phyloP scores from a whole-genome alignment of 345 rosid species.

The Linum trigynum region DNA sequence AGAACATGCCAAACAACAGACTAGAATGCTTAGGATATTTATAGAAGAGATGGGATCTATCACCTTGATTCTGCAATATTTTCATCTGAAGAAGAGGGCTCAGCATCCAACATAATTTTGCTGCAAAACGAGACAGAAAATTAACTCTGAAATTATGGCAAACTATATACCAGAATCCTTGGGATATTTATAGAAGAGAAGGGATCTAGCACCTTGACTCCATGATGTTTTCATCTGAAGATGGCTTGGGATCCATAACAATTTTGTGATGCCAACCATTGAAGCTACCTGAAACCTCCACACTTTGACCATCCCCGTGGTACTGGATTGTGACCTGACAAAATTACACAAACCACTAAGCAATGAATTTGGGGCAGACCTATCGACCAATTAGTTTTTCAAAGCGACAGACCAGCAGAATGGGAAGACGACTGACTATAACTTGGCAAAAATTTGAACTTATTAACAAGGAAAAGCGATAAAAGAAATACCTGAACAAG shows the following conservation, averaged over 20 bases:
- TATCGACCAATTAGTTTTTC: neutral
- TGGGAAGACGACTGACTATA: neutral
- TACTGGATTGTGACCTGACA: slow-evolving; percentile 64
- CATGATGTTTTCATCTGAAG: slow-evolving; percentile 18
- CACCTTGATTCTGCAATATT: neutral
- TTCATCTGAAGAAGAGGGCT: neutral
- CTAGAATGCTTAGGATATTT: neutral
- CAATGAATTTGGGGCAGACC: neutral
- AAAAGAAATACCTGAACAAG: slow-evolving; percentile 52
- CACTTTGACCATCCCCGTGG: slow-evolving; percentile 66
- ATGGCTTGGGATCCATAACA: slow-evolving; percentile 65
- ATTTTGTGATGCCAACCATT: slow-evolving; percentile 86
- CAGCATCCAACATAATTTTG: slow-evolving; percentile 26
- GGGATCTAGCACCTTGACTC: neutral
- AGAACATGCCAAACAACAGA: neutral
- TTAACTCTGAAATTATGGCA: too few relatives aligned
- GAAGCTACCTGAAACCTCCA: slow-evolving; percentile 92
- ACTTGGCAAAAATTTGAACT: neutral
- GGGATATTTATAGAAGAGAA: neutral
- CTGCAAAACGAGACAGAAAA: too few relatives aligned
- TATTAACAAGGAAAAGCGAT: neutral
- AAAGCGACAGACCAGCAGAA: neutral
- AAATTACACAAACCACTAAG: slow-evolving; percentile 6
- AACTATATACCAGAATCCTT: neutral
- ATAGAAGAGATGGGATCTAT: neutral